Conservation (phyloP, 106 monocot species). For the Dactylorhiza incarnata region DNA sequence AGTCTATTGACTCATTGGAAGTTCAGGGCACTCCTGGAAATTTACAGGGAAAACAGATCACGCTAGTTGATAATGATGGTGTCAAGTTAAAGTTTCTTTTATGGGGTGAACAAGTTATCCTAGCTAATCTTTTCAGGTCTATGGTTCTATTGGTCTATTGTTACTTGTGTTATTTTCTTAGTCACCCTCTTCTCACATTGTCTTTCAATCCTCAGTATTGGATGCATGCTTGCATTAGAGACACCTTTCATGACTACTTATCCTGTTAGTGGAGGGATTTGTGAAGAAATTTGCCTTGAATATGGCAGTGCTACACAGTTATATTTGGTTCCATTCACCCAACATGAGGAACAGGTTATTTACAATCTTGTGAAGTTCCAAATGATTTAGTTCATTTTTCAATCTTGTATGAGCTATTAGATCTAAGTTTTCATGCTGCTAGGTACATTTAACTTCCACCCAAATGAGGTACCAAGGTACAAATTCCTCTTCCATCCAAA, state of each 20-base stretch:
- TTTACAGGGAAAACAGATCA: slow-evolving; percentile 55
- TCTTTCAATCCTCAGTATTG: slow-evolving; percentile 45
- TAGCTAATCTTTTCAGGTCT: slow-evolving; percentile 87
- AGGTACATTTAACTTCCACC: slow-evolving; percentile 71
- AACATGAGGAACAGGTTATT: slow-evolving; percentile 77
- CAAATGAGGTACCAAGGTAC: slow-evolving; percentile 64
- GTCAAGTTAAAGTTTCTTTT: slow-evolving; percentile 66
- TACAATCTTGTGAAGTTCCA: background rate
- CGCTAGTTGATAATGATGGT: slow-evolving; percentile 72
- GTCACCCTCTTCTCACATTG: slow-evolving; percentile 7
- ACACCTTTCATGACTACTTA: slow-evolving; percentile 58
- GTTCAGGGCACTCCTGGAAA: slow-evolving; percentile 31
- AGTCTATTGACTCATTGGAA: slow-evolving; percentile 63
- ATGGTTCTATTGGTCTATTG: slow-evolving; percentile 1
- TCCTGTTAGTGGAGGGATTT: slow-evolving; percentile 20
- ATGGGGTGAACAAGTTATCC: slow-evolving; percentile 89
- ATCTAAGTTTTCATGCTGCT: slow-evolving; percentile 3
- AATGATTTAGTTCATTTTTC: slow-evolving; percentile 2
- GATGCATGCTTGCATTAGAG: slow-evolving; percentile 95
- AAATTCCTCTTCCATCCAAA: slow-evolving; percentile 5
- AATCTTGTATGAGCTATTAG: background rate
- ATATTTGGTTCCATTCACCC: slow-evolving; percentile 75
- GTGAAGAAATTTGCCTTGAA: slow-evolving; percentile 72
- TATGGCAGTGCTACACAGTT: slow-evolving; percentile 92
- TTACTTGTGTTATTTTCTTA: slow-evolving; percentile 6